A percentile compares a stretch with the other conserved stretches of the same genome.
Conservation (phyloP, 345 rosid species). For the Orychophragmus violaceus region DNA sequence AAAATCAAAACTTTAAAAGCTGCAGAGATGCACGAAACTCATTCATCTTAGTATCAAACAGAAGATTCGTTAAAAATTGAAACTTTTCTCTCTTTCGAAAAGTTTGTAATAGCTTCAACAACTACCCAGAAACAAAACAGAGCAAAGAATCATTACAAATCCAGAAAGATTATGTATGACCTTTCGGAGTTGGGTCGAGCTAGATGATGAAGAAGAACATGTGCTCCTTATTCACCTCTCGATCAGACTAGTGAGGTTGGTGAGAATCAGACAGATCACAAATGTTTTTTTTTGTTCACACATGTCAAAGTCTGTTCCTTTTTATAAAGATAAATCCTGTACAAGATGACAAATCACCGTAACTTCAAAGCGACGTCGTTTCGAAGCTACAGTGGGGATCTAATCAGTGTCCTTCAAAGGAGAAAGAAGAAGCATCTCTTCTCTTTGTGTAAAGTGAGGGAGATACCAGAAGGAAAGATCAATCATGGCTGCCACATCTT, state of each 20-base stretch:
- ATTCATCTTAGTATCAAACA: no score
- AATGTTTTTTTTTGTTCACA: background rate
- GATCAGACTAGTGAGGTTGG: conserved; percentile 18
- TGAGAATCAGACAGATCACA: background rate
- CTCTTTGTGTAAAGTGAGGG: no score
- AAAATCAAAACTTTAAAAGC: background rate
- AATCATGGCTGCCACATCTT: conserved; percentile 39
- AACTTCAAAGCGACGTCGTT: conserved; percentile 19
- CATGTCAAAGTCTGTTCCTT: background rate
- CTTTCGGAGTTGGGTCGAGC: conserved; percentile 18
- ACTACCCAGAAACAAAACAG: no score
- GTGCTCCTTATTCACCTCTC: conserved; percentile 15
- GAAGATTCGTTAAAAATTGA: conserved; percentile 1
- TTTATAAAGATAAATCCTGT: no score
- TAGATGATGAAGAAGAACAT: conserved; percentile 20
- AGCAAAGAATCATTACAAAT: no score
- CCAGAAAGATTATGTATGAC: background rate
- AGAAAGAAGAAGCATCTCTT: conserved; percentile 4
- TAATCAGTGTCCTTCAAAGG: background rate
- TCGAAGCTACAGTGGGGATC: no score
- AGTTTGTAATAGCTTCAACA: background rate
- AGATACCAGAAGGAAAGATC: background rate
- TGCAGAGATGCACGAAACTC: background rate
- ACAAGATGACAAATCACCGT: no score
- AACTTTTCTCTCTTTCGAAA: conserved; percentile 13